Evolutionary conservation across 1,284 basidiomycete species (phyloP).

Genomic region (Schizopora paradoxa): DNA sequence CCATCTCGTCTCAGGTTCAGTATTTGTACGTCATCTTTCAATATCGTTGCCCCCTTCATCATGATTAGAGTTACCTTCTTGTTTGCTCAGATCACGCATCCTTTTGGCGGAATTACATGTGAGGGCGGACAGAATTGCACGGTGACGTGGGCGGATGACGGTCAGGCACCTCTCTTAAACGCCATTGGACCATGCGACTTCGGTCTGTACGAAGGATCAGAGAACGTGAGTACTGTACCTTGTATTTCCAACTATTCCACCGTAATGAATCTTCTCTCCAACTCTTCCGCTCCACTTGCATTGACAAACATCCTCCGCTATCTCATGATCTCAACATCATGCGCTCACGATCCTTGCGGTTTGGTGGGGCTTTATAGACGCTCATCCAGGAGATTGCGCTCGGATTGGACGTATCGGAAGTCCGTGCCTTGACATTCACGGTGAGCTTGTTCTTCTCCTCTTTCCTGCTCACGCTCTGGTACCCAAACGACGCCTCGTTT

Average conservation of each 20-base stretch:
- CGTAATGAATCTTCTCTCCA: neutral
- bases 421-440: conserved; percentile 9
- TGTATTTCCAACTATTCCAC: neutral
- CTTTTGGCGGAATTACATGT: conserved; percentile 14
- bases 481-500: neutral
- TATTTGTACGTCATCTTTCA: too few relatives aligned
- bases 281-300: neutral
- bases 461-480: too few relatives aligned
- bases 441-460: conserved; percentile 6
- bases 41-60: too few relatives aligned
- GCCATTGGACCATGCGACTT: conserved; percentile 13
- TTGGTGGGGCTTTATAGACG: conserved; percentile 1
- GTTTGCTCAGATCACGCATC: conserved; percentile 13
- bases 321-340: neutral
- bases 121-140: conserved; percentile 9
- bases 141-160: conserved; percentile 16
- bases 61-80: too few relatives aligned
- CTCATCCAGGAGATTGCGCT: conserved; percentile 15
- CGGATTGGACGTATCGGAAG: conserved; percentile 12
- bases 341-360: neutral
- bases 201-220: conserved; percentile 11
- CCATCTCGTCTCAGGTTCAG: too few relatives aligned
- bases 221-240: conserved; percentile 3
- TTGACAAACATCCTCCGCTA: neutral
- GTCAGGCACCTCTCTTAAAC: conserved; percentile 12